These are phyloP conservation scores for Rhizoctonia solani DNA, from an alignment of 1,284 basidiomycete species.

Conservation along the genomic window DNA sequence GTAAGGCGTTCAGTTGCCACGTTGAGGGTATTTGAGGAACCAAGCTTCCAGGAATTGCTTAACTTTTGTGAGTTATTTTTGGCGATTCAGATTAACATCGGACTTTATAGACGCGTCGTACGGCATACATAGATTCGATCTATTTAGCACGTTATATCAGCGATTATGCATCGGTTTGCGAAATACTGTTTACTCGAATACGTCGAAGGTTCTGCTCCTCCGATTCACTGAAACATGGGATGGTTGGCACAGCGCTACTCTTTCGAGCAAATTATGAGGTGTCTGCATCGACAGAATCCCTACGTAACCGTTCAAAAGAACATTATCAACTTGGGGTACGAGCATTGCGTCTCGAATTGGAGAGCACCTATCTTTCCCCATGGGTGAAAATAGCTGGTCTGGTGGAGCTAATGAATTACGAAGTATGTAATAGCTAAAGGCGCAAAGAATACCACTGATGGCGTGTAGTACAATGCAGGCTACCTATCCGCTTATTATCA, in stretches of 20 bases:
- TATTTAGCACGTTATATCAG: not conserved
- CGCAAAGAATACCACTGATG: not conserved
- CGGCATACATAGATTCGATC: not conserved
- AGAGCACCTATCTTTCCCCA: not conserved
- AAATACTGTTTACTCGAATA: not conserved
- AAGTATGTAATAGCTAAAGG: not conserved
- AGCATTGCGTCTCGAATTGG: not conserved
- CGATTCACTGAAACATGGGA: slow-evolving; percentile 11
- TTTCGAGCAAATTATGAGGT: not conserved
- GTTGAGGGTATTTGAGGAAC: not conserved
- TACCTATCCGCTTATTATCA: slow-evolving; percentile 2
- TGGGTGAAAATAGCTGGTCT: slow-evolving; percentile 4
- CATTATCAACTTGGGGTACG: not conserved
- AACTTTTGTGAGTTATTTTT: slow-evolving; percentile 4
- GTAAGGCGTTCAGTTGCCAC: not conserved
- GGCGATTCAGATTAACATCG: no score
- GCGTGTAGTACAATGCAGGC: slow-evolving; percentile 1
- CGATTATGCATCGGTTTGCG: not conserved
- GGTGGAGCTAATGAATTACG: slow-evolving; percentile 4
- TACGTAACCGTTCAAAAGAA: slow-evolving; percentile 1
- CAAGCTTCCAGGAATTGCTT: not conserved
- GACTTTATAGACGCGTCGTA: not conserved
- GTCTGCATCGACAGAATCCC: not conserved
- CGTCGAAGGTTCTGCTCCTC: not conserved
- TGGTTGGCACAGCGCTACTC: slow-evolving; percentile 3